These are phyloP conservation scores for Aureobasidium sp. DNA, from an alignment of 2,329 filamentous ascomycete genomes.

Conservation along the genomic window DNA sequence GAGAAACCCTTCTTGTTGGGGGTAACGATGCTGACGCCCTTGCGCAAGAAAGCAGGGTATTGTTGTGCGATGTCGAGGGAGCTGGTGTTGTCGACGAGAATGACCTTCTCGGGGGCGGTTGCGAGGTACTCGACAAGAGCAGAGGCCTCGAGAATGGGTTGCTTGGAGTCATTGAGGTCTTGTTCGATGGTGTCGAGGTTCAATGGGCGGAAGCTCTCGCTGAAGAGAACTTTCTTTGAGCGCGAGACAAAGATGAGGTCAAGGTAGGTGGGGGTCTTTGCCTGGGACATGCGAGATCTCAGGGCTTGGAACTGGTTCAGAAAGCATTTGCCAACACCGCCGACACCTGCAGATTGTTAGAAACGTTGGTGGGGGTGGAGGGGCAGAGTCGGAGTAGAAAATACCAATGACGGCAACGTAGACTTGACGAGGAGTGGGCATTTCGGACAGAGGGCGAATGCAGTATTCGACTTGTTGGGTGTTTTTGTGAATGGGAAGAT, in stretches of 20 bases:
- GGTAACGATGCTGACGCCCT: conserved; percentile 84
- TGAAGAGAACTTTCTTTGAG: conserved; percentile 73
- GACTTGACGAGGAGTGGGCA: conserved; percentile 35
- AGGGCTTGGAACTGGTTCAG: conserved; percentile 69
- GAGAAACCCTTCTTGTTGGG: conserved; percentile 99
- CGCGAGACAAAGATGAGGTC: conserved; percentile 78
- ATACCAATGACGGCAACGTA: conserved; percentile 41
- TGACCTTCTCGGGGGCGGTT: conserved; percentile 64
- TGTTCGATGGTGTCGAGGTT: conserved; percentile 51
- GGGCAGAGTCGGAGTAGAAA: neutral
- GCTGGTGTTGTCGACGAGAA: conserved; percentile 94
- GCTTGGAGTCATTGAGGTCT: conserved; percentile 54
- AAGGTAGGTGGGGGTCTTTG: conserved; percentile 53
- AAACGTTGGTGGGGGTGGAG: neutral
- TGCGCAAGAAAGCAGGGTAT: conserved; percentile 73
- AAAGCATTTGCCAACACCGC: conserved; percentile 89
- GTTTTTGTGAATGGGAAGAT: neutral
- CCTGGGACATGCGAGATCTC: conserved; percentile 47
- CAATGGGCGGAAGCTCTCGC: conserved; percentile 61
- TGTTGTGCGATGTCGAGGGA: conserved; percentile 73
- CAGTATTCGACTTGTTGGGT: neutral
- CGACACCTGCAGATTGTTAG: conserved; percentile 55
- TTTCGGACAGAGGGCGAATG: conserved; percentile 18
- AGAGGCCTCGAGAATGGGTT: conserved; percentile 56
- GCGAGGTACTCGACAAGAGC: conserved; percentile 72